phyloP scores from a whole-genome alignment of 164 flowering plant genomes.

The Chimonanthus praecox region DNA sequence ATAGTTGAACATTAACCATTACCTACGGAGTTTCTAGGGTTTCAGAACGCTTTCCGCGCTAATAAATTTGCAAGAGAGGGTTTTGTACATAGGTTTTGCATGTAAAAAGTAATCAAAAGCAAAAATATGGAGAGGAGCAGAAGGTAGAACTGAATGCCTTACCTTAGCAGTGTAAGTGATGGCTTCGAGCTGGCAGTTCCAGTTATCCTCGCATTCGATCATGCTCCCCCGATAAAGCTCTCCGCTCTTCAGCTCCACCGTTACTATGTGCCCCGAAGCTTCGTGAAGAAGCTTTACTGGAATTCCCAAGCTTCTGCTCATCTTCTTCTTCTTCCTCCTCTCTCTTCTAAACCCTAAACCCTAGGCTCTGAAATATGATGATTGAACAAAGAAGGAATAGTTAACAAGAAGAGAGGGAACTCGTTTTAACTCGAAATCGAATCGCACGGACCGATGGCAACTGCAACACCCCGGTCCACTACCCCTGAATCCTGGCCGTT shows the following conservation, averaged over 20 bases:
- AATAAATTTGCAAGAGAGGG: neutral
- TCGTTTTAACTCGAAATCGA: too few relatives aligned
- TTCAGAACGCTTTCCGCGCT: too few relatives aligned
- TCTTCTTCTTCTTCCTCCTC: constrained; percentile 9
- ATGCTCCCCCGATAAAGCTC: constrained; percentile 86
- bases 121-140: neutral
- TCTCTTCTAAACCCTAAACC: neutral
- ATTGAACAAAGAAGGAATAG: too few relatives aligned
- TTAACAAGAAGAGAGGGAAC: too few relatives aligned
- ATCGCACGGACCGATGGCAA: too few relatives aligned
- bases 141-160: neutral
- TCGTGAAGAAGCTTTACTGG: constrained; percentile 72
- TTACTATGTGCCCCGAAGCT: constrained; percentile 77
- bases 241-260: constrained; percentile 87
- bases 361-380: neutral
- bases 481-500: too few relatives aligned
- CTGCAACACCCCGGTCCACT: too few relatives aligned
- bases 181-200: constrained; percentile 95
- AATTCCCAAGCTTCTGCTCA: constrained; percentile 64
- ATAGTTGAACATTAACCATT: too few relatives aligned
- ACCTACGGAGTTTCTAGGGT: too few relatives aligned
- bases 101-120: neutral
- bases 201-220: constrained; percentile 93
- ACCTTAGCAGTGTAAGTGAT: constrained; percentile 93
- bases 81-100: neutral